phyloP scores from a whole-genome alignment of 2,329 filamentous ascomycete genomes.

The Cadophora luteo-olivacea region DNA sequence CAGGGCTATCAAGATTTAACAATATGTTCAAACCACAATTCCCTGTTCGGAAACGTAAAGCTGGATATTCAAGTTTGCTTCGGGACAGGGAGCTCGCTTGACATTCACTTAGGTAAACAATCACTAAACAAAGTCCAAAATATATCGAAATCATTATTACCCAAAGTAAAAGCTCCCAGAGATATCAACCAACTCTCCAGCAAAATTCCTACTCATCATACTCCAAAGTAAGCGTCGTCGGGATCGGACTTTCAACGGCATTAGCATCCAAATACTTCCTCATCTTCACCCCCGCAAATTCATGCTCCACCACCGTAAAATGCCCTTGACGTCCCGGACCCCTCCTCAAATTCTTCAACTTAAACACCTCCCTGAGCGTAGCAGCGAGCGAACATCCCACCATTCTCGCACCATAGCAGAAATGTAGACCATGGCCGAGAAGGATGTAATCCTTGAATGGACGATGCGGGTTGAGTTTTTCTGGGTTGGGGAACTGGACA shows the following conservation, averaged over 20 bases:
- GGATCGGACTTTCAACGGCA: constrained; percentile 53
- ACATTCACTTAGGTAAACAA: no score
- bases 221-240: constrained; percentile 50
- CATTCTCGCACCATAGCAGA: constrained; percentile 49
- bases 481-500: constrained; percentile 49
- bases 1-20: no score
- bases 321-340: constrained; percentile 47
- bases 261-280: constrained; percentile 56
- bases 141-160: no score
- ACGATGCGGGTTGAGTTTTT: constrained; percentile 51
- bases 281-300: constrained; percentile 55
- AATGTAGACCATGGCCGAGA: constrained; percentile 50
- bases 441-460: constrained; percentile 49
- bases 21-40: no score
- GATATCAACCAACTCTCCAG: no score
- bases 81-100: no score
- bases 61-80: no score
- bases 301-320: constrained; percentile 52
- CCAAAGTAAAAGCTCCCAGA: no score
- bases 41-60: no score
- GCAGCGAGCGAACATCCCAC: constrained; percentile 49
- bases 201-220: constrained; percentile 46
- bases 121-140: no score
- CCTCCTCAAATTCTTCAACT: constrained; percentile 50
- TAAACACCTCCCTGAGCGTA: constrained; percentile 53